Evolutionary conservation across 2,329 filamentous ascomycete species (phyloP).

Genomic region (Colletotrichum orbiculare): DNA sequence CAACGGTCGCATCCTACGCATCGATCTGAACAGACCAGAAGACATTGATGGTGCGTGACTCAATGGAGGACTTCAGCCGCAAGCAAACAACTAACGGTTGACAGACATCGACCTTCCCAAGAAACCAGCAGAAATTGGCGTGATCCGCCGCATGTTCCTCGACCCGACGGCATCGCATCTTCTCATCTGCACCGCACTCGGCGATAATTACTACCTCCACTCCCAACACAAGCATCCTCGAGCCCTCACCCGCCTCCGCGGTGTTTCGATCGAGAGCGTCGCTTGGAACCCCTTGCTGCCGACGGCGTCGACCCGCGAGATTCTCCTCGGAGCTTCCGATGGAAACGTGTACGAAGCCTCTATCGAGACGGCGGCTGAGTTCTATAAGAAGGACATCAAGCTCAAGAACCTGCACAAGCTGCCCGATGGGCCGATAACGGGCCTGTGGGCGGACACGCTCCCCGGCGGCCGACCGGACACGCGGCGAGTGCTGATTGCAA

Average conservation of each 20-base stretch:
- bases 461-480: conserved; percentile 74
- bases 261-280: conserved; percentile 87
- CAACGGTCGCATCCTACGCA: conserved; percentile 90
- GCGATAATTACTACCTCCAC: conserved; percentile 98
- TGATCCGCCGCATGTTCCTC: conserved; percentile 96
- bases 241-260: conserved; percentile 82
- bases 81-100: conserved; percentile 34
- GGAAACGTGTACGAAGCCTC: conserved; percentile 95
- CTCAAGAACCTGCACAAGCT: conserved; percentile 85
- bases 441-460: conserved; percentile 84
- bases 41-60: conserved; percentile 83
- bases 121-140: conserved; percentile 87
- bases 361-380: conserved; percentile 93
- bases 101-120: conserved; percentile 98
- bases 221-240: conserved; percentile 92
- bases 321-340: conserved; percentile 90
- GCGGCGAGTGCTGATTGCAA: conserved; percentile 82
- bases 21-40: conserved; percentile 91
- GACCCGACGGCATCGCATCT: conserved; percentile 96
- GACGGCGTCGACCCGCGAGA: conserved; percentile 94
- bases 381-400: conserved; percentile 94
- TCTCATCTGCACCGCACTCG: conserved; percentile 88
- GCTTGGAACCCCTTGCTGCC: conserved; percentile 96
- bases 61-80: conserved; percentile 9
- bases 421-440: conserved; percentile 84